Conservation (phyloP, 208 protist species). For the Trypanosomatidae sp. region DNA sequence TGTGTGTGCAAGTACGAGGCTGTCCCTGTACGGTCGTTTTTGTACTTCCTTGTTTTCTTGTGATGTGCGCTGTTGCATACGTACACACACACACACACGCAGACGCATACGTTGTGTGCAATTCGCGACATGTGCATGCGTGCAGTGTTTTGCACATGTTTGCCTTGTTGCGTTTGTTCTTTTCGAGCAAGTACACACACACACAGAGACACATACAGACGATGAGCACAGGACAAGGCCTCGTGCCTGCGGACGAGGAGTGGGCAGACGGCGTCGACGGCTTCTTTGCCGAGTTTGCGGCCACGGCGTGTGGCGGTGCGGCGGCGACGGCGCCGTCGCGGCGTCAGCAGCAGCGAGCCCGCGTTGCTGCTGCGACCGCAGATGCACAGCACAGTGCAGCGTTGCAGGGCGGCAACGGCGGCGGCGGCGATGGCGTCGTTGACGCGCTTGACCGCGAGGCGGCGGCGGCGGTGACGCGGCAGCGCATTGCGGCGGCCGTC, state of each 20-base stretch:
- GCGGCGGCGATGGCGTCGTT: constrained; percentile 1
- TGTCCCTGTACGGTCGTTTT: too few species aligned
- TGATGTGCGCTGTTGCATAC: too few species aligned
- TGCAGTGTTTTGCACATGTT: constrained; percentile 5
- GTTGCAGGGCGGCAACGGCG: neutral
- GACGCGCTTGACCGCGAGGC: constrained; percentile 11
- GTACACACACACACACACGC: too few species aligned
- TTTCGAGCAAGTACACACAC: constrained; percentile 4
- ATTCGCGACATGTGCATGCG: neutral
- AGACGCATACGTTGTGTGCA: constrained; percentile 7
- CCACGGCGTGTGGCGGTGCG: too few species aligned
- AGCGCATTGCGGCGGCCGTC: constrained; percentile 47
- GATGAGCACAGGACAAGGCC: neutral
- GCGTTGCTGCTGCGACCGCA: constrained; percentile 17
- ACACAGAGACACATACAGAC: neutral
- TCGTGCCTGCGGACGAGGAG: constrained; percentile 34
- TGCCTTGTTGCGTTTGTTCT: neutral
- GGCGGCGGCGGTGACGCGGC: constrained; percentile 26
- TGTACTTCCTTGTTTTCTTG: constrained; percentile 4
- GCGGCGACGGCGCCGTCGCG: too few species aligned
- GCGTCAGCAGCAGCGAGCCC: constrained; percentile 19
- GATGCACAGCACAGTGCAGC: constrained; percentile 12
- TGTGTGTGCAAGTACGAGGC: too few species aligned
- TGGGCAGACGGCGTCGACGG: constrained; percentile 38
- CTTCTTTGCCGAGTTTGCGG: constrained; percentile 53